Percentiles rank a stretch among this genome's conserved stretches.
phyloP scores from a whole-genome alignment of 169 alveolate genomes.

The Ophryocystis elektroscirrha region DNA sequence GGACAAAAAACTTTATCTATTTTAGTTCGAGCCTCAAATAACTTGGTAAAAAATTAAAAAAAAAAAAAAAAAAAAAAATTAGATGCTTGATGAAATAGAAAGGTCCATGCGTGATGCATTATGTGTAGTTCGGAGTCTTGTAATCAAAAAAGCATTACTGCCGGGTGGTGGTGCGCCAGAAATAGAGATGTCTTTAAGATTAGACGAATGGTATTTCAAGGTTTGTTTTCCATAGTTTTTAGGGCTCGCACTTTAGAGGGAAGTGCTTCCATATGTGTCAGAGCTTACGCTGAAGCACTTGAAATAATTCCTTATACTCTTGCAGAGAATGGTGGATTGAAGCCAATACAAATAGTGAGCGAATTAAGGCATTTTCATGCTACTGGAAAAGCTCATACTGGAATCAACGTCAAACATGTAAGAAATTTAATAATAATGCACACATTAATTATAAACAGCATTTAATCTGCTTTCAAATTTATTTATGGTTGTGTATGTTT shows the following conservation, averaged over 20 bases:
- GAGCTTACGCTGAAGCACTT: constrained; percentile 91
- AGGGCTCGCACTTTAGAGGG: constrained; percentile 55
- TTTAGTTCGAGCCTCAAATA: constrained; percentile 81
- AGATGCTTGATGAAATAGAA: constrained; percentile 85
- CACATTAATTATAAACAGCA: too few species aligned
- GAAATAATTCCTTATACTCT: constrained; percentile 95
- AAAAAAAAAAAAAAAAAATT: not conserved
- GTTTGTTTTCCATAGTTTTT: not conserved
- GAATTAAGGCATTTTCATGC: constrained; percentile 57
- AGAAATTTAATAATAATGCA: too few species aligned
- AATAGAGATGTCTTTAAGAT: constrained; percentile 54
- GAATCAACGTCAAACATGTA: constrained; percentile 69
- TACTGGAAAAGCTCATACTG: constrained; percentile 62
- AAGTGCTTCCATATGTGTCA: constrained; percentile 71
- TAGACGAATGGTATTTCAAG: constrained; percentile 10
- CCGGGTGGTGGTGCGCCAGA: constrained; percentile 99
- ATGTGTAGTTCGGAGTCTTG: constrained; percentile 88
- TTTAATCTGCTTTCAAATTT: too few species aligned
- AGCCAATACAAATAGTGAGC: constrained; percentile 83
- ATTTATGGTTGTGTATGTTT: too few species aligned
- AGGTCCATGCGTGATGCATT: constrained; percentile 94
- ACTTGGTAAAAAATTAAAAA: constrained; percentile 15
- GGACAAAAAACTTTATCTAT: constrained; percentile 51
- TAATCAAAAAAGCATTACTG: constrained; percentile 74
- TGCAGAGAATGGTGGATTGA: constrained; percentile 98